A percentile compares a stretch with the other conserved stretches of the same genome.
Conservation (phyloP, 345 rosid genomes). For the Orychophragmus violaceus region DNA sequence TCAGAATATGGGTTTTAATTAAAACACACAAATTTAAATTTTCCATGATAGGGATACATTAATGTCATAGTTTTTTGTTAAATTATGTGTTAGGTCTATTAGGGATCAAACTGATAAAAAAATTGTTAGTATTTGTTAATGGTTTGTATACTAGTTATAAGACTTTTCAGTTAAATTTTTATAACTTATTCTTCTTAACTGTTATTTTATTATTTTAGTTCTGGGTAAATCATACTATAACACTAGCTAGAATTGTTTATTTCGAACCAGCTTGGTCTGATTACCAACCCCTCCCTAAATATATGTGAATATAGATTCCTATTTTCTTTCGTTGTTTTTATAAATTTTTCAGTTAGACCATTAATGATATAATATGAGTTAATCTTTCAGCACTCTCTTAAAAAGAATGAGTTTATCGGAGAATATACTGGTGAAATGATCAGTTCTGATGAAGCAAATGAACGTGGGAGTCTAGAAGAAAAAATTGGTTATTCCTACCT, state of each 20-base stretch:
- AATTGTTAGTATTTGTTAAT: neutral
- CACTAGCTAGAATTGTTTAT: neutral
- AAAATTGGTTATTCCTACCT: slow-evolving; percentile 72
- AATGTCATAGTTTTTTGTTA: no score
- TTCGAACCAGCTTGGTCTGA: neutral
- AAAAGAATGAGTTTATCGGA: slow-evolving; percentile 80
- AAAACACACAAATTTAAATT: neutral
- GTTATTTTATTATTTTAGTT: neutral
- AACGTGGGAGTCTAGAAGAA: slow-evolving; percentile 72
- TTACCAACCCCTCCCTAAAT: neutral
- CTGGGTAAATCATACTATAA: neutral
- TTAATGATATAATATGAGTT: neutral
- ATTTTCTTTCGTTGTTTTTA: neutral
- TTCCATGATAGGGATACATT: neutral
- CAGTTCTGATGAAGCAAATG: slow-evolving; percentile 71
- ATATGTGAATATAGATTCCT: neutral
- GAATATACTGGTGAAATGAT: slow-evolving; percentile 94
- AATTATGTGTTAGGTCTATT: no score
- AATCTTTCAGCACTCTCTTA: slow-evolving; percentile 55
- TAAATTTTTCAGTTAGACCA: neutral
- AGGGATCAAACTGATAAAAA: neutral
- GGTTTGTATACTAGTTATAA: no score
- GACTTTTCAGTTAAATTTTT: neutral
- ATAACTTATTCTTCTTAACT: neutral
- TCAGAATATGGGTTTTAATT: neutral